Evolutionary conservation across 2,329 filamentous ascomycete genomes (phyloP), one percentile per base, ranked within the genome.

Genomic region (Fusarium incarnatum): DNA sequence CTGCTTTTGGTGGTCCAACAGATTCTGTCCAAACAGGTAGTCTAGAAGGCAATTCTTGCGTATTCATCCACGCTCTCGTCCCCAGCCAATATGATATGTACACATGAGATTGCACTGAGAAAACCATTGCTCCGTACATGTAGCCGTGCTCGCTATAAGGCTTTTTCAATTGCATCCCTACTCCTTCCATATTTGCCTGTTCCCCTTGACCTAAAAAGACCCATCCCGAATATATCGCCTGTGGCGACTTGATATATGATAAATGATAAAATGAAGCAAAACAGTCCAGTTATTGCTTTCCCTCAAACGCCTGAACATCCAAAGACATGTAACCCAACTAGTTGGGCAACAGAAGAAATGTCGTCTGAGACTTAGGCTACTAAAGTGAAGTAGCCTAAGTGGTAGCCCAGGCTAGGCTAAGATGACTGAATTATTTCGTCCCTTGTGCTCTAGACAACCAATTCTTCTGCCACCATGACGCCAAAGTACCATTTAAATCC

Each of bases 51-150:
- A 34, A 34, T 34, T 63, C 69, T 67, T 67, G 67, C 68, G 64
- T 75, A 68, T 73, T 73, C 62, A 70, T 56, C 62, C 28, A 48
- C 60, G 34, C 44, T 59, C 23, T 49, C 41, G 27, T 56, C 67
- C 56, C 28, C 60, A 42, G 59, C 68, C 63, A 72, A 67, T 70
- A 63, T 74, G 64, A 48, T 62, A 71, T 66, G 66, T 74, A 75
- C 59, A 73, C 56, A 59, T 46, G 55, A 70, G 30, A 49, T 63
- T 57, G 46, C 49, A 49, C 58, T 48, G 50, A 56, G 25, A 40
- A 60, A 46, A 50, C 70, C 67, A 65, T 70, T 57, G 57, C 67
- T 53, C 67, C 57, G 47, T 57, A 55, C 49, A 41, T 53, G 42
- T 56, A 57, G 57, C 67, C 62, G 50, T 46, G 42, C 22, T 59